phyloP scores from a whole-genome alignment of 371 early-diverging fungal genomes.

The Mucor irregularis region DNA sequence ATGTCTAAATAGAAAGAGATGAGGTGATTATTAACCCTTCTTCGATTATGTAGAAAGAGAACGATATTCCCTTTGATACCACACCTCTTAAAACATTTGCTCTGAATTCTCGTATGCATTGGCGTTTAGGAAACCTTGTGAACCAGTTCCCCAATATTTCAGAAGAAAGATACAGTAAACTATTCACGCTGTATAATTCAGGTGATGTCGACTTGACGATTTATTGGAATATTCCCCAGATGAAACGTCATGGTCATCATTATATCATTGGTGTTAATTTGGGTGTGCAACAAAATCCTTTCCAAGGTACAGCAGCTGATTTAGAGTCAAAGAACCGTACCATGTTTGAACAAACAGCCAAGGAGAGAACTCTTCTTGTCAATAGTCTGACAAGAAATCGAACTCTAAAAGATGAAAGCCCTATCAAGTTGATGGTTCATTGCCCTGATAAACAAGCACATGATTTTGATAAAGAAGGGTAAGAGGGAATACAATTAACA shows the following conservation, averaged over 20 bases:
- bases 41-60: conserved; percentile 34
- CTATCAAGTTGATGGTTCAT: conserved; percentile 60
- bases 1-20: neutral
- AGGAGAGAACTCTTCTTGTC: conserved; percentile 65
- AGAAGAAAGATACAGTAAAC: conserved; percentile 35
- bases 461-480: conserved; percentile 55
- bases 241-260: conserved; percentile 75
- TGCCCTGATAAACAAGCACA: conserved; percentile 43
- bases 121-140: conserved; percentile 64
- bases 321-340: conserved; percentile 37
- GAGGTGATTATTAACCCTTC: neutral
- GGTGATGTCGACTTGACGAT: conserved; percentile 86
- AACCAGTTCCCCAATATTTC: conserved; percentile 68
- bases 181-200: conserved; percentile 78
- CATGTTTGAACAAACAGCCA: conserved; percentile 68
- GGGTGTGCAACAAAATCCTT: conserved; percentile 74
- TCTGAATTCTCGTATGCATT: conserved; percentile 69
- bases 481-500: conserved; percentile 11
- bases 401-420: conserved; percentile 66
- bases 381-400: conserved; percentile 61
- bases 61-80: conserved; percentile 45
- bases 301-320: conserved; percentile 34
- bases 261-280: conserved; percentile 89
- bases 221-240: conserved; percentile 77
- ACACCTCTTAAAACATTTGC: conserved; percentile 67